Base-by-base conservation (phyloP, 169 alveolate genomes). In the Theileria sp. region DNA sequence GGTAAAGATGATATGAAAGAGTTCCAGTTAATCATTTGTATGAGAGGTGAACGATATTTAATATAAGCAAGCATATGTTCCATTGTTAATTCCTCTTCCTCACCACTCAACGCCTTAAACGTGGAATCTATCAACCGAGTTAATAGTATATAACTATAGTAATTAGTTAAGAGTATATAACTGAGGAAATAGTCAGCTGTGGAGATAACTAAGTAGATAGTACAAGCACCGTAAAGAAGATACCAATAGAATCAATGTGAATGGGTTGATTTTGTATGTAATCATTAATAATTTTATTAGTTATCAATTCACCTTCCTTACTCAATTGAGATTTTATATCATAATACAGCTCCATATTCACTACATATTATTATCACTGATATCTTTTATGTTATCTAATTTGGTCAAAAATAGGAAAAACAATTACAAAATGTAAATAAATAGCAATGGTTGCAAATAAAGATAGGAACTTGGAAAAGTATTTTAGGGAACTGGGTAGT, bases 21-120 rank as follows among this genome's bases (percentile, higher is more conserved):
- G 69, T 82, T 79, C 88, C 88, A 82, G 76, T 82, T 82, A 50
- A 82, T 78, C 88, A 82, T 82, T 66, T 76, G 75, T 61, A 82
- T 58, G 23, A 82, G 58, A 51, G 88, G 88, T 56, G 88, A 82
- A 32, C 68, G 74, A 34, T 82, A 82, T 38, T 76, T 62, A 72
- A 82, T 82, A 44, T 70, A 82, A 0, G 85, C 88, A 19, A 77
- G n/a, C 3, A 82, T 76, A 56, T 82, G 88, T 56, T 82, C 79
- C 49, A 76, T 36, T 65, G 88, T 76, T 56, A 82, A 67, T 26
- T 36, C 38, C 15, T 75, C 79, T 30, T 77, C 88, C 66, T 77
- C 86, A 61, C 76, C 68, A 50, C 88, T 82, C 3, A 82, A 74
- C 12, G 86, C 75, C 80, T 38, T 54, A 70, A 82, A 82, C 10